Conservation (phyloP, 257 asterid species). For the Solanum peruvianum region DNA sequence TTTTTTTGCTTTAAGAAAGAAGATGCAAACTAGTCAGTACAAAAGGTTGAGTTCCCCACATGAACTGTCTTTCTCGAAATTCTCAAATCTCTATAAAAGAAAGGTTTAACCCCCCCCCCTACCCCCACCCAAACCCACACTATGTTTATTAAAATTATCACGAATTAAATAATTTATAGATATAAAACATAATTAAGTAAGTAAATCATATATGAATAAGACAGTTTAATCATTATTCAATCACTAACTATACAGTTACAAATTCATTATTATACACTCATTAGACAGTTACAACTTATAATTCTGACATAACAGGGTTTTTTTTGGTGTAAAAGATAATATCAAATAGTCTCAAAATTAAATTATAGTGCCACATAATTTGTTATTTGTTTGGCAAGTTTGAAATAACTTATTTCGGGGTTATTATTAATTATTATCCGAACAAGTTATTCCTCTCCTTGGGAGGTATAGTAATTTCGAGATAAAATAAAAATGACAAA, state of each 20-base stretch:
- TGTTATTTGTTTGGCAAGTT: too few relatives aligned
- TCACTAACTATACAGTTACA: not conserved
- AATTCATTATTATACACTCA: not conserved
- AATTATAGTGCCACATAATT: too few relatives aligned
- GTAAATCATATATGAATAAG: not conserved
- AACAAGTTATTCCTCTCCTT: too few relatives aligned
- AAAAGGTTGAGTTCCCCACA: not conserved
- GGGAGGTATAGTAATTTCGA: too few relatives aligned
- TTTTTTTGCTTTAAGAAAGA: not conserved
- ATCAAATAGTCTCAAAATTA: too few relatives aligned
- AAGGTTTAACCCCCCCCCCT: not conserved
- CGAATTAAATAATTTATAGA: not conserved
- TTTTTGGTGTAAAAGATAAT: too few relatives aligned
- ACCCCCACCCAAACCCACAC: not conserved
- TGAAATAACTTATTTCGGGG: too few relatives aligned
- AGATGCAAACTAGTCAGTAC: not conserved
- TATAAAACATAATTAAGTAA: not conserved
- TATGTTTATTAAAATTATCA: too few relatives aligned
- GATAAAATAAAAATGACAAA: too few relatives aligned
- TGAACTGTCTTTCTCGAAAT: not conserved
- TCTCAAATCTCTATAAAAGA: not conserved
- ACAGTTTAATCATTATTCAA: not conserved
- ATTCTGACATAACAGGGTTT: not conserved
- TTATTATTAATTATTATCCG: too few relatives aligned
- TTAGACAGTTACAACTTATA: not conserved